Conservation (phyloP, 2,329 filamentous ascomycete genomes). For the Colletotrichum karsti region DNA sequence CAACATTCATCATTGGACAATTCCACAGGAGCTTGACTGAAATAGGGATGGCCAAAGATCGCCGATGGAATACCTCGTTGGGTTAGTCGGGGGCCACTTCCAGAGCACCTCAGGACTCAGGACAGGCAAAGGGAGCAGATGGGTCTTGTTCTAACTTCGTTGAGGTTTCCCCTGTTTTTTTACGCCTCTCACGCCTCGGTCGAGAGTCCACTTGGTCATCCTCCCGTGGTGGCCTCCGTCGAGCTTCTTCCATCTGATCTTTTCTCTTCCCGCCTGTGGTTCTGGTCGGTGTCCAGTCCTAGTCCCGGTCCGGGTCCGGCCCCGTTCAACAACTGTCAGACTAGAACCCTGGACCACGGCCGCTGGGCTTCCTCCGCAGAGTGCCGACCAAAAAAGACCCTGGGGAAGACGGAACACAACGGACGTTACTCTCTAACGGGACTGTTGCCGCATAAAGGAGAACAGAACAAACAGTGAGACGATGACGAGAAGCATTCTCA, state of each 20-base stretch:
- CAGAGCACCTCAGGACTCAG: conserved; percentile 1
- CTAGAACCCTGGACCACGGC: conserved; percentile 4
- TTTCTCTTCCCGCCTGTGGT: conserved; percentile 26
- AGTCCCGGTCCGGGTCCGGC: conserved; percentile 6
- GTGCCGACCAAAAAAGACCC: conserved; percentile 5
- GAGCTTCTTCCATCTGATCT: conserved; percentile 34
- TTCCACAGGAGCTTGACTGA: conserved; percentile 8
- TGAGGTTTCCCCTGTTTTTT: conserved; percentile 8
- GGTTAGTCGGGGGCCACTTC: conserved; percentile 19
- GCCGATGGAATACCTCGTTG: conserved; percentile 27
- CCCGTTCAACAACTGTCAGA: conserved; percentile 16
- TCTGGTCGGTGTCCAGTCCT: conserved; percentile 4
- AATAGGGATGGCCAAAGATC: conserved; percentile 32
- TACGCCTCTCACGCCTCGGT: conserved; percentile 7
- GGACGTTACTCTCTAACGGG: not conserved
- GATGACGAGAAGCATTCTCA: not conserved
- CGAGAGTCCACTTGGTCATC: not conserved
- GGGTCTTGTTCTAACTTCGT: not conserved
- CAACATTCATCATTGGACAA: conserved; percentile 28
- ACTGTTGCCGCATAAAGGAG: conserved; percentile 15
- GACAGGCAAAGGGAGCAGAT: not conserved
- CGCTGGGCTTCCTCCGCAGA: conserved; percentile 3
- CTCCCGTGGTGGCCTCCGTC: not conserved
- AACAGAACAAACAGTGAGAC: not conserved
- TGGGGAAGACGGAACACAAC: conserved; percentile 1